Evolutionary conservation across 768 basidiomycete genomes (phyloP).

Genomic region (Boletus rufocinnamomeus): DNA sequence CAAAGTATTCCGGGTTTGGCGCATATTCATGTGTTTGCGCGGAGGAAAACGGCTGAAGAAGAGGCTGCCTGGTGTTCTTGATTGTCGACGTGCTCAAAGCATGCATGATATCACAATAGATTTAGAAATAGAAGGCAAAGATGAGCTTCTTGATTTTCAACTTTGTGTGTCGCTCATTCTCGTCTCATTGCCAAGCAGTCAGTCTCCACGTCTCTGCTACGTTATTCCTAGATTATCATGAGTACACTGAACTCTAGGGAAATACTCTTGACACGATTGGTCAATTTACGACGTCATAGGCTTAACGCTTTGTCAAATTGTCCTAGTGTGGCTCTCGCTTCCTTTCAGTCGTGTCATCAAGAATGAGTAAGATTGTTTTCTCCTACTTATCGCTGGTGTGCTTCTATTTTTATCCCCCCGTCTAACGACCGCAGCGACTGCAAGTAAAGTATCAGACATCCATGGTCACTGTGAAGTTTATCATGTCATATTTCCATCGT

Average conservation of each 20-base stretch:
- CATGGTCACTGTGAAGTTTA: background rate
- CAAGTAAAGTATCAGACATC: background rate
- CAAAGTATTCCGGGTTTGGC: slow-evolving; percentile 82
- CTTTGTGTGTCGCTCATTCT: background rate
- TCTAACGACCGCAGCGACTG: background rate
- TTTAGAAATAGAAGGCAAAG: slow-evolving; percentile 6
- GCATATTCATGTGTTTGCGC: slow-evolving; percentile 87
- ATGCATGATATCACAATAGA: slow-evolving; percentile 3
- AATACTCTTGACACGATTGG: background rate
- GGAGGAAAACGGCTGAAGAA: slow-evolving; percentile 43
- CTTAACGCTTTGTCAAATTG: background rate
- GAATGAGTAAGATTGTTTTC: background rate
- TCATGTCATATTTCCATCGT: background rate
- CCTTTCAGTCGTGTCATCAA: background rate
- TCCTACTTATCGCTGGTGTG: no score
- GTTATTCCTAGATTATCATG: background rate
- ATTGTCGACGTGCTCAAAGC: background rate
- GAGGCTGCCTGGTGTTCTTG: slow-evolving; percentile 19
- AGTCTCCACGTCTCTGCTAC: background rate
- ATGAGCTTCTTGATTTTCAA: background rate
- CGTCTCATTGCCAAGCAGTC: background rate
- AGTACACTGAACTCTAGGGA: background rate
- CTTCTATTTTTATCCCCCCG: background rate
- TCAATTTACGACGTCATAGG: background rate
- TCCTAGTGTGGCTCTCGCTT: no score